These are phyloP conservation scores for Colletotrichum sidae DNA, from an alignment of 2,329 filamentous ascomycete species.

Conservation along the genomic window DNA sequence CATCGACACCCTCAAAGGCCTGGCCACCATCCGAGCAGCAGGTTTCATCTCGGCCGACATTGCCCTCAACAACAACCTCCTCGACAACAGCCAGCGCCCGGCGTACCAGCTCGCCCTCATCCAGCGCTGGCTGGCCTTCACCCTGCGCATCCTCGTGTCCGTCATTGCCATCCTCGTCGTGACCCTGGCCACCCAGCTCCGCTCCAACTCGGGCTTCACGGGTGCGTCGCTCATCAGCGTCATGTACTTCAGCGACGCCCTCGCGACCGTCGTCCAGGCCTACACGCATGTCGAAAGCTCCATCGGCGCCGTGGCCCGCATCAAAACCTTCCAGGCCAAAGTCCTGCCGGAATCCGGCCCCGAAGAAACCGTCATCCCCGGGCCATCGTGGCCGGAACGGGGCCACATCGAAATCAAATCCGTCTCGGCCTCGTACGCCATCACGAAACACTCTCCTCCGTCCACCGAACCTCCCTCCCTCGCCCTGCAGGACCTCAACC, in stretches of 20 bases:
- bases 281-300: constrained; percentile 49
- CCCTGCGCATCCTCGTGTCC: constrained; percentile 62
- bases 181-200: constrained; percentile 58
- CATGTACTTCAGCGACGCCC: constrained; percentile 48
- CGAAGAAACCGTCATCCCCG: constrained; percentile 37
- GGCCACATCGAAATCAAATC: constrained; percentile 46
- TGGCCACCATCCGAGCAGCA: constrained; percentile 68
- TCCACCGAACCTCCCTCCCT: constrained; percentile 20
- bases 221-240: constrained; percentile 54
- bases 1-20: constrained; percentile 65
- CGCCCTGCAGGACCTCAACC: constrained; percentile 42
- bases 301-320: constrained; percentile 43
- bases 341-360: constrained; percentile 40
- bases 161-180: constrained; percentile 61
- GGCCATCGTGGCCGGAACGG: constrained; percentile 45
- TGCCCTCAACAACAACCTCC: constrained; percentile 56
- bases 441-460: too few relatives aligned
- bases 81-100: constrained; percentile 67
- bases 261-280: constrained; percentile 45
- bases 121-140: constrained; percentile 67
- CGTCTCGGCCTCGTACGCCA: constrained; percentile 49
- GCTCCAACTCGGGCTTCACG: constrained; percentile 50
- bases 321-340: constrained; percentile 44
- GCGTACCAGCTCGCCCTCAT: constrained; percentile 68
- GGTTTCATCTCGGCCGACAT: constrained; percentile 61